phyloP scores from a whole-genome alignment of 2,329 filamentous ascomycete genomes.

The Fusarium fracticaudum region DNA sequence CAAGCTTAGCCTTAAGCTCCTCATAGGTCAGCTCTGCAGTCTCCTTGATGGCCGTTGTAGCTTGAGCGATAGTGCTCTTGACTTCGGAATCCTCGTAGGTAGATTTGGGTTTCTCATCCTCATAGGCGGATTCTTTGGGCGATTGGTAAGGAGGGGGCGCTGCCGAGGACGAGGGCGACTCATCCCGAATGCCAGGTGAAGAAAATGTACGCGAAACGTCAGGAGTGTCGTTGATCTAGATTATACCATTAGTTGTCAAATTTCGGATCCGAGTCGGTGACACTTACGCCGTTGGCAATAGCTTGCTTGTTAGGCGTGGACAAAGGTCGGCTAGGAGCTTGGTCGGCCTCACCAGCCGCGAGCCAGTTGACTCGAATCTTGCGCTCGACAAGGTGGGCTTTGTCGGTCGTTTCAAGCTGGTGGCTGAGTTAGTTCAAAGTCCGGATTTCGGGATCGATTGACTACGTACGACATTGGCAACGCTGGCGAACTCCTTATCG shows the following conservation, averaged over 20 bases:
- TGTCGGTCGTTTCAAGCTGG: slow-evolving; percentile 83
- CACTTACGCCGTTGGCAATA: slow-evolving; percentile 54
- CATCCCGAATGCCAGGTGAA: slow-evolving; percentile 53
- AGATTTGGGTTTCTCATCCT: slow-evolving; percentile 37
- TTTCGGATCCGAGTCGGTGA: background rate
- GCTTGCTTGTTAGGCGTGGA: slow-evolving; percentile 55
- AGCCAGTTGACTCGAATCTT: slow-evolving; percentile 96
- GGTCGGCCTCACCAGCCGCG: slow-evolving; percentile 59
- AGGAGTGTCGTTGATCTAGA: slow-evolving; percentile 54
- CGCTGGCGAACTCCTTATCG: slow-evolving; percentile 84
- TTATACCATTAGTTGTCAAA: slow-evolving; percentile 18
- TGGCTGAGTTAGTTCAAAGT: slow-evolving; percentile 4
- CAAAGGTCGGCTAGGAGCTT: slow-evolving; percentile 36
- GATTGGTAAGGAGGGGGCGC: slow-evolving; percentile 50
- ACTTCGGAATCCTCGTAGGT: slow-evolving; percentile 41
- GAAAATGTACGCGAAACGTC: slow-evolving; percentile 57
- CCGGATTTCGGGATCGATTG: background rate
- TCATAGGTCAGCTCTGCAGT: slow-evolving; percentile 56
- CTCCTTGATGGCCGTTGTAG: slow-evolving; percentile 60
- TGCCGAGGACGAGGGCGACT: slow-evolving; percentile 45
- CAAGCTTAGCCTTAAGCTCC: slow-evolving; percentile 77
- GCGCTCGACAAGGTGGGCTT: slow-evolving; percentile 84
- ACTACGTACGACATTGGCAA: slow-evolving; percentile 78
- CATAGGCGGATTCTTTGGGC: slow-evolving; percentile 45
- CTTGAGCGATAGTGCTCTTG: slow-evolving; percentile 47